These are phyloP conservation scores for Russula abietina DNA, from an alignment of 768 basidiomycete species.

Conservation along the genomic window DNA sequence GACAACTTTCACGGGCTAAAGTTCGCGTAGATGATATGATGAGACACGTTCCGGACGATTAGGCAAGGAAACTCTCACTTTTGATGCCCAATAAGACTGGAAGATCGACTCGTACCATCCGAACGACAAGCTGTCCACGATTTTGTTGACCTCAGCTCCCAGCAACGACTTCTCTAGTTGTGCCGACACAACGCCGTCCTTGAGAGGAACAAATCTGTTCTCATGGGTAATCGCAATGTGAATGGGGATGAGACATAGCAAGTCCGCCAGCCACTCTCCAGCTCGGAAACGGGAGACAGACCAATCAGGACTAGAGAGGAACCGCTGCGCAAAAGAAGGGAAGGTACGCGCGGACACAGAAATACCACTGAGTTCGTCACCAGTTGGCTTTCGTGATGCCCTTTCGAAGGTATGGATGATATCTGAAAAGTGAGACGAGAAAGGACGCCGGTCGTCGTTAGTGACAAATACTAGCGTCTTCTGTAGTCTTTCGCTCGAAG, in stretches of 20 bases:
- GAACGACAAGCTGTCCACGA: slow-evolving; percentile 51
- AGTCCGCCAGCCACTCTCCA: slow-evolving; percentile 59
- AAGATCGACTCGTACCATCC: slow-evolving; percentile 65
- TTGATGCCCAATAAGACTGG: slow-evolving; percentile 55
- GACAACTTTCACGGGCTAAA: slow-evolving; percentile 57
- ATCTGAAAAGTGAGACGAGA: slow-evolving; percentile 40
- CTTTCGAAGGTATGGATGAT: slow-evolving; percentile 44
- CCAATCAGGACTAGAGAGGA: slow-evolving; percentile 16
- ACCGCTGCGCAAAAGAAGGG: slow-evolving; percentile 25
- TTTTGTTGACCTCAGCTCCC: slow-evolving; percentile 52
- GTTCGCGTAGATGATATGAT: neutral
- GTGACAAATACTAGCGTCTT: slow-evolving; percentile 43
- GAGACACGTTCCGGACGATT: neutral
- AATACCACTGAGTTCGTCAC: slow-evolving; percentile 38
- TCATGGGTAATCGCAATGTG: slow-evolving; percentile 56
- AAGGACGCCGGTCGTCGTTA: slow-evolving; percentile 34
- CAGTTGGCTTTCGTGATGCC: slow-evolving; percentile 48
- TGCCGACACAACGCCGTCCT: slow-evolving; percentile 49
- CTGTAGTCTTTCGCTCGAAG: slow-evolving; percentile 28
- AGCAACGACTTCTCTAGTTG: slow-evolving; percentile 49
- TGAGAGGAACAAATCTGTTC: slow-evolving; percentile 56
- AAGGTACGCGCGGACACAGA: slow-evolving; percentile 33
- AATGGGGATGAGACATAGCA: slow-evolving; percentile 59
- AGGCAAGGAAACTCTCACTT: slow-evolving; percentile 32
- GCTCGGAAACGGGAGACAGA: slow-evolving; percentile 38